Evolutionary conservation across 352 stramenopile genomes (phyloP).

Genomic region (Phytophthora tentaculata): DNA sequence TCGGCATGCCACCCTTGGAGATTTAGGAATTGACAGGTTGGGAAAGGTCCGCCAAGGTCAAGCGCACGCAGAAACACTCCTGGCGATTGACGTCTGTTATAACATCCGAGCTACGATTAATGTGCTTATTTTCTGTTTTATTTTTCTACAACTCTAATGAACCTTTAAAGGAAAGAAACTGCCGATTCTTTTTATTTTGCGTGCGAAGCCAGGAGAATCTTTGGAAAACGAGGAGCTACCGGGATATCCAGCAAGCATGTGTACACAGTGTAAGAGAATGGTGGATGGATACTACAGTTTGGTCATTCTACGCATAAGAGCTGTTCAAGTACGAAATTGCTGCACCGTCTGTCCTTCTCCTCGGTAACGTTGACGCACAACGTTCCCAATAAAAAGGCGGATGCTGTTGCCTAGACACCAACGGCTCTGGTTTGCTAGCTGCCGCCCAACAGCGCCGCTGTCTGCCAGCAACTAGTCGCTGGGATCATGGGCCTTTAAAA

Average conservation of each 20-base stretch:
- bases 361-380: constrained; percentile 5
- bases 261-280: not conserved
- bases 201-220: not conserved
- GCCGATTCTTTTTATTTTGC: constrained; percentile 15
- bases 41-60: too few species aligned
- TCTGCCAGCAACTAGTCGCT: not conserved
- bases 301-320: constrained; percentile 9
- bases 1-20: too few species aligned
- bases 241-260: not conserved
- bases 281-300: not conserved
- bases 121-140: too few species aligned
- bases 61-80: too few species aligned
- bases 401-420: not conserved
- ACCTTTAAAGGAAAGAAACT: constrained; percentile 3
- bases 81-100: too few species aligned
- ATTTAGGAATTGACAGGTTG: too few species aligned
- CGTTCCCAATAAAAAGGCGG: not conserved
- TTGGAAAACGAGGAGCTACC: not conserved
- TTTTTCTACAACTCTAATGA: too few species aligned
- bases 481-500: constrained; percentile 1
- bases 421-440: not conserved
- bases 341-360: not conserved
- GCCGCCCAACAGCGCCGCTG: not conserved
- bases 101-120: too few species aligned
- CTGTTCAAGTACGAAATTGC: constrained; percentile 21